Evolutionary conservation across 2,329 filamentous ascomycete species (phyloP), one percentile per base, ranked within the genome.

Genomic region (Colletotrichum eleusines): DNA sequence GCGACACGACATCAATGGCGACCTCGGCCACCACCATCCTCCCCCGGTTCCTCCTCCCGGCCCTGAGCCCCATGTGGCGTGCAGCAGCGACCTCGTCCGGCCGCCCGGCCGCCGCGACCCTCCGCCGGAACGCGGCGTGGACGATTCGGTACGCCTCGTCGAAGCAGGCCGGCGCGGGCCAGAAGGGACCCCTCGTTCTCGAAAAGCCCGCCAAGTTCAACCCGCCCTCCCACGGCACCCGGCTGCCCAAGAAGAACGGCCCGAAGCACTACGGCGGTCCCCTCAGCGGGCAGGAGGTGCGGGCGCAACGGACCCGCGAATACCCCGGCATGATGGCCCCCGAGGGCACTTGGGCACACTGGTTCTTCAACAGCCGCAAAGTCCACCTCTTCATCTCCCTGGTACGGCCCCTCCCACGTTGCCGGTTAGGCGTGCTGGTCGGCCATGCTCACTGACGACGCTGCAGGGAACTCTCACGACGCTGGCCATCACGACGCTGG

Each of bases 321-420:
- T 98, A 98, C 79, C 96, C 96, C 1, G 91, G 95, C 76, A 91
- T 97, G 87, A 94, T 97, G 86, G 92, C 95, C 57, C 91, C 94
- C 0, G 86, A 92, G 78, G 94, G 94, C 7, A 93, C 92, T 0
- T 94, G 94, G 81, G 87, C 93, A 82, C 88, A 95, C 80, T 95
- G 92, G 89, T 95, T 98, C 80, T 85, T 97, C 79, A 90, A 93
- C 75, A 95, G 89, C 79, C 88, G 88, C 70, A 83, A 84, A 66
- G 88, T 98, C 67, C 95, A 99, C 81, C 81, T 94, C 35, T 92
- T 88, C 80, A 95, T 99, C 79, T 93, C 93, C 2, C 86, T 98
- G 85, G 94, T 97, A 85, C 70, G 88, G 79, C 18, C 12, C 31
- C 48, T 38, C 35, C 16, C 28, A 2, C 8, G 11, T 38, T 20